Evolutionary conservation across 139 green algal species (phyloP).

Genomic region (Axilococcus clingmanii): DNA sequence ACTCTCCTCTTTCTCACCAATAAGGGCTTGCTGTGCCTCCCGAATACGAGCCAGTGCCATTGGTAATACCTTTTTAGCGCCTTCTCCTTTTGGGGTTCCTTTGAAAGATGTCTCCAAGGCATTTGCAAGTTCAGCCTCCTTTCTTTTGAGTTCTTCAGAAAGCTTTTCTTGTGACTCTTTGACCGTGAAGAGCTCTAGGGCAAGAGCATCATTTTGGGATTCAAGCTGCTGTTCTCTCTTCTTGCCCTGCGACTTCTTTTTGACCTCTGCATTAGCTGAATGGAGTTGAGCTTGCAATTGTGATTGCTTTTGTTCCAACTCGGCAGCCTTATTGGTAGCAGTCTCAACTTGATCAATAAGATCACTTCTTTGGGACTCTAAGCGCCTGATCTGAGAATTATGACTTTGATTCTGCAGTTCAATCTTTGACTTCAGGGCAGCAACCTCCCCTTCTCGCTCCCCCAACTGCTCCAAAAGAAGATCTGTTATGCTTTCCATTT

Average conservation of each 20-base stretch:
- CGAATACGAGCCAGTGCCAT: slow-evolving; percentile 16
- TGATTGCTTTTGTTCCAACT: neutral
- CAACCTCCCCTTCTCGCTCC: slow-evolving; percentile 4
- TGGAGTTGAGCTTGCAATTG: neutral
- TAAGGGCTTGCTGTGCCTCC: slow-evolving; percentile 1
- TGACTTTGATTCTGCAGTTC: neutral
- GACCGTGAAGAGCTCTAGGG: neutral
- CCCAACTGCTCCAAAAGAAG: slow-evolving; percentile 1
- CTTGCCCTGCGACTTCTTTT: neutral
- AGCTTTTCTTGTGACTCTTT: neutral
- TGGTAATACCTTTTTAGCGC: slow-evolving; percentile 18
- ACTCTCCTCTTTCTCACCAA: neutral
- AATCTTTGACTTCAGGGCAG: neutral
- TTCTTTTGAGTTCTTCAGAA: neutral
- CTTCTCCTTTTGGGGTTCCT: slow-evolving; percentile 17
- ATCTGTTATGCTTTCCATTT: slow-evolving; percentile 17
- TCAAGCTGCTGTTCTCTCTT: neutral
- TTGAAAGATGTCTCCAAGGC: slow-evolving; percentile 8
- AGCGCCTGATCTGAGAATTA: neutral
- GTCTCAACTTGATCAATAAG: neutral
- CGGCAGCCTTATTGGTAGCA: neutral
- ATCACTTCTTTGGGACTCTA: neutral
- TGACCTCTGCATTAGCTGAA: neutral
- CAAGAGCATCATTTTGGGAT: slow-evolving; percentile 1
- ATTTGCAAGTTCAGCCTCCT: slow-evolving; percentile 3